phyloP scores from a whole-genome alignment of 768 basidiomycete species.

The Boletus tylopilopsis region DNA sequence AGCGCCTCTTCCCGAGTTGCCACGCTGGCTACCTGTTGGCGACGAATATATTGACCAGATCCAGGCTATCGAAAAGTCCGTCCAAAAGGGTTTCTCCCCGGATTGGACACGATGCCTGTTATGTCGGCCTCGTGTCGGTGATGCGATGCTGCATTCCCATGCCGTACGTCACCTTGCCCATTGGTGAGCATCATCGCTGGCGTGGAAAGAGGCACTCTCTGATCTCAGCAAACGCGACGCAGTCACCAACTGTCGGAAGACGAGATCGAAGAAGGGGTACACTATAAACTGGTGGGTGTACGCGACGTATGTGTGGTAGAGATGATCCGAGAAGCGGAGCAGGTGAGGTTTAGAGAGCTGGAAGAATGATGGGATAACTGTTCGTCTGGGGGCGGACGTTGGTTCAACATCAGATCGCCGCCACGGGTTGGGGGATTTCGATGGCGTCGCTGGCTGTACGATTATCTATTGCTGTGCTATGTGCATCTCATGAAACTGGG shows the following conservation, averaged over 20 bases:
- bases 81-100: neutral
- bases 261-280: neutral
- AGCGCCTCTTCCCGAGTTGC: neutral
- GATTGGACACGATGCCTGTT: slow-evolving; percentile 7
- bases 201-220: neutral
- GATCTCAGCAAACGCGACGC: neutral
- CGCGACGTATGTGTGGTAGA: neutral
- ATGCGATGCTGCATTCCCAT: neutral
- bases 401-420: neutral
- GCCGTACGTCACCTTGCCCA: neutral
- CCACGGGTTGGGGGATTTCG: neutral
- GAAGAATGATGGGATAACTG: neutral
- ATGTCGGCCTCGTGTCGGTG: slow-evolving; percentile 8
- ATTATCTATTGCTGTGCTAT: no score
- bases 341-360: slow-evolving; percentile 5
- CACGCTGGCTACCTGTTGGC: slow-evolving; percentile 9
- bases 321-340: neutral
- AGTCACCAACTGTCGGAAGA: slow-evolving; percentile 3
- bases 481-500: slow-evolving; percentile 1
- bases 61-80: slow-evolving; percentile 2
- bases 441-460: no score
- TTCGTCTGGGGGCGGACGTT: neutral
- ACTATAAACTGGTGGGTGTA: neutral
- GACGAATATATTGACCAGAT: slow-evolving; percentile 8
- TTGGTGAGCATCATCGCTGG: neutral